Conservation (phyloP, 1,139 yeast genomes). For the Candida sojae region DNA sequence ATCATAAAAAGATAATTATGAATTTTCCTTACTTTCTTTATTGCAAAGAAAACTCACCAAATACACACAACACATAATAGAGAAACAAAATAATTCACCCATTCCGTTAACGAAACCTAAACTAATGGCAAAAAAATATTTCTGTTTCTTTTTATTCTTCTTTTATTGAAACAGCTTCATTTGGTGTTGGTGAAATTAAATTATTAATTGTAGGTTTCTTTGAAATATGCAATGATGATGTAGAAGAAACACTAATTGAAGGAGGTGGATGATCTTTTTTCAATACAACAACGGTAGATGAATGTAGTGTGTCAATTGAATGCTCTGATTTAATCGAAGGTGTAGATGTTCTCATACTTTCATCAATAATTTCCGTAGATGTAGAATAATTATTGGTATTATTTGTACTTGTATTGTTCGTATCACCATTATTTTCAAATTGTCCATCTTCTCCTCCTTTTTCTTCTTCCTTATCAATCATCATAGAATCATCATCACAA, state of each 20-base stretch:
- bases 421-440: background rate
- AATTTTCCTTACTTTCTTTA: too few relatives aligned
- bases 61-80: too few relatives aligned
- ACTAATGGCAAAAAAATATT: background rate
- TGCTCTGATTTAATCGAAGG: constrained; percentile 2
- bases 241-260: background rate
- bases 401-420: too few relatives aligned
- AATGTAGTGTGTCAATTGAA: constrained; percentile 4
- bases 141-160: background rate
- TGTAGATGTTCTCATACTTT: constrained; percentile 1
- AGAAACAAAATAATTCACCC: background rate
- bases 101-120: background rate
- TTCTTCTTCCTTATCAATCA: constrained; percentile 6
- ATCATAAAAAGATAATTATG: too few relatives aligned
- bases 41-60: too few relatives aligned
- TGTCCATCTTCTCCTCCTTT: background rate
- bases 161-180: constrained; percentile 14
- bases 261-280: background rate
- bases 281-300: background rate
- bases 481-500: constrained; percentile 4
- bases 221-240: constrained; percentile 11
- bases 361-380: background rate
- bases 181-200: constrained; percentile 27
- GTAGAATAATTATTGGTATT: constrained; percentile 3
- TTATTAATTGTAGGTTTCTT: constrained; percentile 40